Percentiles rank a stretch among this genome's conserved stretches.
phyloP scores from a whole-genome alignment of 179 eudicot species.

The Vitellaria paradoxa region DNA sequence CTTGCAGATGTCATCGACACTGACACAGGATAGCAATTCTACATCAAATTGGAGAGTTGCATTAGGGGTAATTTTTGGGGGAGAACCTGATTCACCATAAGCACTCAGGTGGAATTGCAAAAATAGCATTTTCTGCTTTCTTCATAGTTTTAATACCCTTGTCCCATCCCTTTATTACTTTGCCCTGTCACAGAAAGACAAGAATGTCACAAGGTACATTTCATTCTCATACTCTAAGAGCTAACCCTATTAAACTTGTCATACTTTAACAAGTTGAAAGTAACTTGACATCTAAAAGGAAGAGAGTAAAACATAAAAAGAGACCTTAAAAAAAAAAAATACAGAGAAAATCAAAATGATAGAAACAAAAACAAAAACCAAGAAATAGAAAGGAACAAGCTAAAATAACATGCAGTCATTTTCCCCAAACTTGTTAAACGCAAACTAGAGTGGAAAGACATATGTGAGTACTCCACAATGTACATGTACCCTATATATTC shows the following conservation, averaged over 20 bases:
- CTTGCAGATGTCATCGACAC: slow-evolving; percentile 93
- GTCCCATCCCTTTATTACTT: slow-evolving; percentile 78
- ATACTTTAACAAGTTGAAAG: too few species aligned
- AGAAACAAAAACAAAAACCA: too few species aligned
- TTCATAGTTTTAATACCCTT: slow-evolving; percentile 89
- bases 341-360: too few species aligned
- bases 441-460: too few species aligned
- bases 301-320: too few species aligned
- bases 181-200: neutral
- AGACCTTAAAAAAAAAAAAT: too few species aligned
- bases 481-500: too few species aligned
- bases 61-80: slow-evolving; percentile 78
- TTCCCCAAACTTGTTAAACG: too few species aligned
- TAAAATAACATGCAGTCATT: too few species aligned
- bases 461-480: neutral
- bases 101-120: slow-evolving; percentile 89
- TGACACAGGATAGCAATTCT: slow-evolving; percentile 77
- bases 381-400: too few species aligned
- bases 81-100: slow-evolving; percentile 78
- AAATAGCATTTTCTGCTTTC: slow-evolving; percentile 88
- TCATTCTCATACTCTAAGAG: neutral
- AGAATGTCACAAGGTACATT: neutral
- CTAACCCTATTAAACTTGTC: too few species aligned
- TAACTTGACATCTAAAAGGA: too few species aligned
- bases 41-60: slow-evolving; percentile 89